Percentiles rank a stretch among this genome's conserved stretches.
Evolutionary conservation across 1,284 basidiomycete genomes (phyloP).

Genomic region (Malassezia nana): DNA sequence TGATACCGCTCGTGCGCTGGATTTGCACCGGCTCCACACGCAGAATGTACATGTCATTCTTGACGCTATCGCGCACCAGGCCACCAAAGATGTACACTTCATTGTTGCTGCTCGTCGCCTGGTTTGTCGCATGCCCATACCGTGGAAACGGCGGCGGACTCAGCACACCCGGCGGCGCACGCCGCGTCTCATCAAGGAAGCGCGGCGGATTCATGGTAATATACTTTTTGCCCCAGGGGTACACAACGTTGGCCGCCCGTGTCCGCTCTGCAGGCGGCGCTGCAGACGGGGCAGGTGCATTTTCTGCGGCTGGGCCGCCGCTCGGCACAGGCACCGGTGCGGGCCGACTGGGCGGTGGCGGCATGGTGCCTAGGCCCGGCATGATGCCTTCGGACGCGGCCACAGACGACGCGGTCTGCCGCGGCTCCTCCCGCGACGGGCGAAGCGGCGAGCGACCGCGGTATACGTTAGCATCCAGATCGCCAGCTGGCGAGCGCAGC

Average conservation of each 20-base stretch:
- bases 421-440: not conserved
- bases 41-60: conserved; percentile 75
- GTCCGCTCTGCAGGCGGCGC: conserved; percentile 5
- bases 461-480: not conserved
- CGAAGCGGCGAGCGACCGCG: not conserved
- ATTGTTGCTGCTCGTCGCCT: conserved; percentile 62
- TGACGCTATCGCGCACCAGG: conserved; percentile 77
- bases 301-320: not conserved
- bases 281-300: too few species aligned
- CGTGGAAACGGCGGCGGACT: conserved; percentile 71
- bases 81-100: conserved; percentile 96
- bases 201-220: conserved; percentile 44
- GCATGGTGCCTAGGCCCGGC: not conserved
- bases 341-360: not conserved
- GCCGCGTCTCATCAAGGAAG: conserved; percentile 43
- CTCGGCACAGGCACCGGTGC: not conserved
- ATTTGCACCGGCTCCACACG: conserved; percentile 54
- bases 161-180: conserved; percentile 40
- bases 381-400: not conserved
- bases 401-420: not conserved
- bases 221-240: conserved; percentile 45
- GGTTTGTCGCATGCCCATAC: conserved; percentile 91
- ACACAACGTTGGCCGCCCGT: conserved; percentile 32
- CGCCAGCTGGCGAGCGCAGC: conserved; percentile 1
- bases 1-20: conserved; percentile 53